Base-by-base conservation (phyloP, 805 yeast genomes). In the Candida khao-thaluensis region DNA sequence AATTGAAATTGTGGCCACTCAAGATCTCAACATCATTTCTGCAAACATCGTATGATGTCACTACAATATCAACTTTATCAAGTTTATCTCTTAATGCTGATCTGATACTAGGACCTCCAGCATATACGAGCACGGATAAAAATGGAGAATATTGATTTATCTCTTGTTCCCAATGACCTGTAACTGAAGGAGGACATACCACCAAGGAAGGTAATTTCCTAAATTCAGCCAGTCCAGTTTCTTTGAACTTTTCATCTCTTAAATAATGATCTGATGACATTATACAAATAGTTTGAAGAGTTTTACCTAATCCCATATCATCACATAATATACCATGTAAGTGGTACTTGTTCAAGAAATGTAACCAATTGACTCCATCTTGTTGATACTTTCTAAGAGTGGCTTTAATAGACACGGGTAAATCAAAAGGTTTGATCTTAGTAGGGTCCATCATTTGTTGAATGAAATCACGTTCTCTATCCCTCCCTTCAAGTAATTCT, bases 121-220 rank as follows among this genome's bases (percentile, higher is more conserved):
- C 96, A 61, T 91, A 91, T 2, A 88, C 93, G 18, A 86, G 58
- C 4, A 87, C 85, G 30, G 77, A 80, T 65, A 93, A 69, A 48
- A 85, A 84, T 30, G 98, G 96, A 0, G 97, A 85, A 59, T 89
- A 93, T 46, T 85, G 89, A 44, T 79, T 77, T 49, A 93, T 71
- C 62, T 93, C 99, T 57, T 88, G 96, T 58, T 88, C 95, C 99
- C 99, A 93, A 62, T 93, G 99, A 16, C 99, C 99, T 2, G 97
- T 90, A 50, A 93, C 76, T 1, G 98, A 88, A 0, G 99, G 97
- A 1, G 99, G 99, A 66, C 99, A 93, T 12, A 93, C 77, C 35
- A 93, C 81, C 49, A 93, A 66, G 0, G 96, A 79, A 1, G 98
- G 95, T 17, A 93, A 69, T 22, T 76, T 81, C 44, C 95, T 71